Evolutionary conservation across 768 basidiomycete species (phyloP), one percentile per base, ranked within the genome.

Genomic region (Rubroboletus pulcherrimus): DNA sequence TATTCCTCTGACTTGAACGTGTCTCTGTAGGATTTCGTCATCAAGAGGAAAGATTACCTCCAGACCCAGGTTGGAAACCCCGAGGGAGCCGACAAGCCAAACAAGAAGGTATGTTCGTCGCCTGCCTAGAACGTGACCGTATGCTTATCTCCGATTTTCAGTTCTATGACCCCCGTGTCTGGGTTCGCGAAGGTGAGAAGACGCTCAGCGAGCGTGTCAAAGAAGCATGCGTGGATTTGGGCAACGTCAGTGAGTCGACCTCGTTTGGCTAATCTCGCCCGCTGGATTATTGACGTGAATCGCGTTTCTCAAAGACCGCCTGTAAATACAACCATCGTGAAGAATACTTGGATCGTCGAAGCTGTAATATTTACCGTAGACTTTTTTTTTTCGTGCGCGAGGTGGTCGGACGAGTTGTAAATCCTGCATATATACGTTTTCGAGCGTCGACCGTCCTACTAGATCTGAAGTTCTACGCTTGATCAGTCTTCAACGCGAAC

Each of bases 131-230:
- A 50, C 29, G 5, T 15, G 44, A 24, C 19, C 37, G 14, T 14
- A 8, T 4, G 35, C 54, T 56, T 15, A 59, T n/a, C 5, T 45
- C 30, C 15, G 19, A 10, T 39, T 33, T 19, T 14, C 59, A 89
- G 89, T 88, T 73, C 79, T 96, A 96, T 76, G 93, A 96, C 73
- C 95, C 94, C 48, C 91, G 96, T 78, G 87, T 95, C 56, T 99
- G 96, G 96, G 93, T 99, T 49, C 91, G 96, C 66, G 93, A 97
- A 76, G 95, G 95, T 62, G 94, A 98, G 80, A 94, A 95, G 85
- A 96, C 93, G 19, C 82, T 98, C 62, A 45, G 72, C 46, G 81
- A 73, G 59, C 92, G 96, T 68, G 92, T 97, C 77, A 91, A 93
- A 76, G 87, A 90, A 73, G 94, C 96, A n/a, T 94, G 93, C 75